Percentiles rank a stretch among this genome's conserved stretches.
These are phyloP conservation scores for Leccinum variicolor DNA, from an alignment of 768 basidiomycete genomes.

Conservation along the genomic window DNA sequence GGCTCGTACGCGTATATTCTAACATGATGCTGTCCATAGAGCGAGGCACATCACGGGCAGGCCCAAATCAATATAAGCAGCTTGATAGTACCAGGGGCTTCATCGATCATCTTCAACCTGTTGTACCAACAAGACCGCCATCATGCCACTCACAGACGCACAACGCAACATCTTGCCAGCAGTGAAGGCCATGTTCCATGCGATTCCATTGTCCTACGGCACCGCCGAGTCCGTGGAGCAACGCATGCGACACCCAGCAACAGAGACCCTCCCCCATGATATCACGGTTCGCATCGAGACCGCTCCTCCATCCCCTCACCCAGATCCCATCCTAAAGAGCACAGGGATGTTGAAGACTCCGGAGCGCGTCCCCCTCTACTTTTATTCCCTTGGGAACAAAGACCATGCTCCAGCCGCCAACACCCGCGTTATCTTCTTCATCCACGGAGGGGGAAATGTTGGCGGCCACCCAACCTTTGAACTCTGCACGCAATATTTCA, in stretches of 20 bases:
- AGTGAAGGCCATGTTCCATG: background rate
- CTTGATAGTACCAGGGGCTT: background rate
- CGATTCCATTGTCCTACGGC: background rate
- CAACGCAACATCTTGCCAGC: conserved; percentile 8
- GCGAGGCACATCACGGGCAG: background rate
- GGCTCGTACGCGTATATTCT: too few species aligned
- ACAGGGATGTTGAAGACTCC: conserved; percentile 6
- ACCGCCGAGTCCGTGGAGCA: conserved; percentile 11
- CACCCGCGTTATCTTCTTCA: conserved; percentile 19
- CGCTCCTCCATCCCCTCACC: conserved; percentile 10
- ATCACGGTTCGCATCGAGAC: conserved; percentile 13
- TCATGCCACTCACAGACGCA: conserved; percentile 14
- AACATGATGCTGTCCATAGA: too few species aligned
- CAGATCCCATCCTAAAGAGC: background rate
- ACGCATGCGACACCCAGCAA: conserved; percentile 5
- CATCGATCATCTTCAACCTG: too few species aligned
- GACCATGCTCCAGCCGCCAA: background rate
- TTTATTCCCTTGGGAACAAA: conserved; percentile 7
- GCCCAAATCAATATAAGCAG: background rate
- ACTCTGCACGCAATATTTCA: conserved; percentile 4
- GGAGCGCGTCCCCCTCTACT: conserved; percentile 21
- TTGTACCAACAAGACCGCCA: background rate
- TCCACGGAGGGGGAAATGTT: conserved; percentile 24
- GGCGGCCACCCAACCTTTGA: conserved; percentile 14
- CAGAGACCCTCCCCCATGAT: conserved; percentile 7